Evolutionary conservation across 2,329 filamentous ascomycete genomes (phyloP).

Genomic region (Xylaria hypoxylon): DNA sequence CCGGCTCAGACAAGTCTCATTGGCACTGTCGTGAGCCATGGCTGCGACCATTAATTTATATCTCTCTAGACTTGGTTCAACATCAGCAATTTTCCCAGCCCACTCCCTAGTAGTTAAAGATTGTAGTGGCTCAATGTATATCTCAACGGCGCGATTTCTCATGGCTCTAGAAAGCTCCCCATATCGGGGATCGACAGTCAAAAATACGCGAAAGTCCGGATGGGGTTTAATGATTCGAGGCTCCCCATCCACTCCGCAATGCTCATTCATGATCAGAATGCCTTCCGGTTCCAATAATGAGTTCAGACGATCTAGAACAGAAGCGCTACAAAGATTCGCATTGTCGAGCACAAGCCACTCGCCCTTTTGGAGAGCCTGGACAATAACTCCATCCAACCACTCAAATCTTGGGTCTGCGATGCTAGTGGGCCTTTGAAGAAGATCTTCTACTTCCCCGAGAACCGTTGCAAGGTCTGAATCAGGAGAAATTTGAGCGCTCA

Average conservation of each 20-base stretch:
- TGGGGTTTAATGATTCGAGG: constrained; percentile 85
- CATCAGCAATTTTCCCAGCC: constrained; percentile 56
- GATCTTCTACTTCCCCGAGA: constrained; percentile 60
- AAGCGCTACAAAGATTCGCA: constrained; percentile 95
- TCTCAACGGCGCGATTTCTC: constrained; percentile 93
- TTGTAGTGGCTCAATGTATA: constrained; percentile 72
- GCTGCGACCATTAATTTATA: constrained; percentile 55
- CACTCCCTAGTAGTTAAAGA: constrained; percentile 51
- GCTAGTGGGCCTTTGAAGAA: constrained; percentile 65
- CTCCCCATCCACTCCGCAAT: constrained; percentile 83
- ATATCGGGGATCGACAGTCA: constrained; percentile 91
- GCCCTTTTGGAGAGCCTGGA: constrained; percentile 86
- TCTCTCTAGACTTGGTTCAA: constrained; percentile 64
- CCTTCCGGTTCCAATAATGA: constrained; percentile 93
- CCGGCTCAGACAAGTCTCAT: constrained; percentile 48
- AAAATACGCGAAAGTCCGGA: constrained; percentile 87
- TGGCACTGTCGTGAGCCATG: constrained; percentile 47
- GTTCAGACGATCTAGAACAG: constrained; percentile 93
- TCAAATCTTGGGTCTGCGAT: constrained; percentile 86
- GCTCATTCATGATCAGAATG: constrained; percentile 90
- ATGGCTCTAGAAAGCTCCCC: constrained; percentile 96
- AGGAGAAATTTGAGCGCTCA: constrained; percentile 57
- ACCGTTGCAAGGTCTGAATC: constrained; percentile 60
- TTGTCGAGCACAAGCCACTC: constrained; percentile 97
- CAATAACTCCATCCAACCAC: constrained; percentile 93